Conservation (phyloP, 2,329 filamentous ascomycete species). For the Nemania serpens region DNA sequence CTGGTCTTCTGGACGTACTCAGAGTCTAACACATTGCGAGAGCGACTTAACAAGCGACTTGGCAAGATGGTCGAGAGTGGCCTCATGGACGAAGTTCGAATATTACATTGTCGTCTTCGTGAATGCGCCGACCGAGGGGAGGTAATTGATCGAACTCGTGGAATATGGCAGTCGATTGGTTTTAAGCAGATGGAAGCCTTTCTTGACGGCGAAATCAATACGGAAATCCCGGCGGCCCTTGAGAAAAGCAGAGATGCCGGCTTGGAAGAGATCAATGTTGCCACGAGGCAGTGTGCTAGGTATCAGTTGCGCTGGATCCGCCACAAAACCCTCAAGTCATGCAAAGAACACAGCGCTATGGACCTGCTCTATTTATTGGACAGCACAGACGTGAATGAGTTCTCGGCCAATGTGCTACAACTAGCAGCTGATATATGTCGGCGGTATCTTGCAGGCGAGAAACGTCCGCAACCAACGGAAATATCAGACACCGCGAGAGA, state of each 20-base stretch:
- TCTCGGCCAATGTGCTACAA: conserved; percentile 65
- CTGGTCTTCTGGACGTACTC: conserved; percentile 89
- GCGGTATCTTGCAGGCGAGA: conserved; percentile 63
- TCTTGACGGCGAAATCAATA: conserved; percentile 52
- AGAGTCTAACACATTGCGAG: conserved; percentile 67
- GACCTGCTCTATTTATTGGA: conserved; percentile 78
- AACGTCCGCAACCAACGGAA: conserved; percentile 56
- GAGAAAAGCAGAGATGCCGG: conserved; percentile 61
- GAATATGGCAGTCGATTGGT: conserved; percentile 96
- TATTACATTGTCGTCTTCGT: conserved; percentile 50
- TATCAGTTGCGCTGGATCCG: conserved; percentile 87
- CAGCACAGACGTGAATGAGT: conserved; percentile 69
- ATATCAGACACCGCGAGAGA: conserved; percentile 55
- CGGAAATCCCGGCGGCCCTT: conserved; percentile 46
- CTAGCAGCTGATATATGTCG: conserved; percentile 67
- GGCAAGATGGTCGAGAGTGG: conserved; percentile 76
- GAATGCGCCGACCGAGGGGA: conserved; percentile 49
- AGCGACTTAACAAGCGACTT: conserved; percentile 75
- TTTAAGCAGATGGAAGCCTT: conserved; percentile 89
- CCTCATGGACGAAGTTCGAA: conserved; percentile 54
- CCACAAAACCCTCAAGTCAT: conserved; percentile 74
- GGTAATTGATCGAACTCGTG: conserved; percentile 71
- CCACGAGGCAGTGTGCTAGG: conserved; percentile 86
- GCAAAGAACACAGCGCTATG: conserved; percentile 59
- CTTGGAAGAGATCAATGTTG: conserved; percentile 77